Conservation (phyloP, 1,284 basidiomycete genomes). For the Irpex rosettiformis region DNA sequence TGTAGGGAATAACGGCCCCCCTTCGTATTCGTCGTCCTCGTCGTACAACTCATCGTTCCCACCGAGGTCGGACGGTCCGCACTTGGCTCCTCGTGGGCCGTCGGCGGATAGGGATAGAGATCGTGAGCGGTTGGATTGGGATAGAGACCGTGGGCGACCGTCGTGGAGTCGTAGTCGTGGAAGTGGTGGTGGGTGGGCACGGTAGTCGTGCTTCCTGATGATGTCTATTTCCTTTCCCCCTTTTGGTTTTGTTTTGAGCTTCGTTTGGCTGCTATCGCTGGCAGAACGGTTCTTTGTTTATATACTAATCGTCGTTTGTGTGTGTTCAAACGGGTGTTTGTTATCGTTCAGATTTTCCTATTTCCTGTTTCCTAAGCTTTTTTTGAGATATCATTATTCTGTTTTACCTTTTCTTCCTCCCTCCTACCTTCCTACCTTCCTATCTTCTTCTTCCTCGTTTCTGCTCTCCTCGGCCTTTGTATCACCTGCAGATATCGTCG, state of each 20-base stretch:
- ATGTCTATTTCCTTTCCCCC: background rate
- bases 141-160: constrained; percentile 15
- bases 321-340: no score
- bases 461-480: no score
- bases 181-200: constrained; percentile 4
- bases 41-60: constrained; percentile 22
- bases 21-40: constrained; percentile 19
- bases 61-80: constrained; percentile 19
- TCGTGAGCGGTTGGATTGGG: constrained; percentile 16
- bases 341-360: no score
- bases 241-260: background rate
- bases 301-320: background rate
- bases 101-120: constrained; percentile 40
- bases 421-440: background rate
- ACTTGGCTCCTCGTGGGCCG: constrained; percentile 35
- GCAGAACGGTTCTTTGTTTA: background rate
- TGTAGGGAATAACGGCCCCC: constrained; percentile 27
- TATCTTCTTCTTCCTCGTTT: background rate
- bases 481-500: no score
- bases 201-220: constrained; percentile 1
- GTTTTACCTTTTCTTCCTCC: background rate
- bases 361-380: background rate
- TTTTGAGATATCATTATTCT: background rate
- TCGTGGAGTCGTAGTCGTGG: constrained; percentile 15
- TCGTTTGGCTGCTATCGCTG: background rate